phyloP scores from a whole-genome alignment of 129 eudicot genomes.

The Artemisia annua region DNA sequence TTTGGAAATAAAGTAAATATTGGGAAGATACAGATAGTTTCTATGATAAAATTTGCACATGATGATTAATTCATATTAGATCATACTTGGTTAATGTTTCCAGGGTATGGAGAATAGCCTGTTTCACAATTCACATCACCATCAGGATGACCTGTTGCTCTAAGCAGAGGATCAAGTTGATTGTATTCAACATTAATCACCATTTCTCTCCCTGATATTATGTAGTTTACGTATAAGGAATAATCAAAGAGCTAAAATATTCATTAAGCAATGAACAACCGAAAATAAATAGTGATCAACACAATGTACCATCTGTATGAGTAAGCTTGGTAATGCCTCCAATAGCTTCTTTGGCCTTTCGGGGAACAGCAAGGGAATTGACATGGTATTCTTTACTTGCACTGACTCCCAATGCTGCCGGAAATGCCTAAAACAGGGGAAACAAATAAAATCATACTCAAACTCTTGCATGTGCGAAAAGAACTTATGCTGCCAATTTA shows the following conservation, averaged over 20 bases:
- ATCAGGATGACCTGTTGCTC: slow-evolving; percentile 92
- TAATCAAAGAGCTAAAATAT: not conserved
- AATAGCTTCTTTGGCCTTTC: slow-evolving; percentile 98
- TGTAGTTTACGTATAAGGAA: not conserved
- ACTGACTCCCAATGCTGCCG: slow-evolving; percentile 91
- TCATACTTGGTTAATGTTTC: slow-evolving; percentile 92
- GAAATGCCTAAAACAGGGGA: slow-evolving; percentile 62
- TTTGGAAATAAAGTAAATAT: not conserved
- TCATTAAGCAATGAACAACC: not conserved
- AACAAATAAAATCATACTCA: slow-evolving; percentile 1
- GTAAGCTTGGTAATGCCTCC: slow-evolving; percentile 97
- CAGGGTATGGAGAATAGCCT: slow-evolving; percentile 97
- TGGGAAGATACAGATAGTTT: not conserved
- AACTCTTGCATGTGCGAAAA: slow-evolving; percentile 11
- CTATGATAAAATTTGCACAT: too few species aligned
- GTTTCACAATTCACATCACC: slow-evolving; percentile 91
- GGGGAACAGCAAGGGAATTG: slow-evolving; percentile 94
- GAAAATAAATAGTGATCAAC: slow-evolving; percentile 9
- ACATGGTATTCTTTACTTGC: slow-evolving; percentile 80
- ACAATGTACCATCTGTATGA: slow-evolving; percentile 78
- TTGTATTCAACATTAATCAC: slow-evolving; percentile 99
- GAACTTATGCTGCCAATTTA: not conserved
- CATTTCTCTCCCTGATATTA: slow-evolving; percentile 80
- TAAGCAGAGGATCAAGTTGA: slow-evolving; percentile 95
- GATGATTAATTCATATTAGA: not conserved